phyloP scores from a whole-genome alignment of 1,284 basidiomycete species.

The Rhodotorula sp. region DNA sequence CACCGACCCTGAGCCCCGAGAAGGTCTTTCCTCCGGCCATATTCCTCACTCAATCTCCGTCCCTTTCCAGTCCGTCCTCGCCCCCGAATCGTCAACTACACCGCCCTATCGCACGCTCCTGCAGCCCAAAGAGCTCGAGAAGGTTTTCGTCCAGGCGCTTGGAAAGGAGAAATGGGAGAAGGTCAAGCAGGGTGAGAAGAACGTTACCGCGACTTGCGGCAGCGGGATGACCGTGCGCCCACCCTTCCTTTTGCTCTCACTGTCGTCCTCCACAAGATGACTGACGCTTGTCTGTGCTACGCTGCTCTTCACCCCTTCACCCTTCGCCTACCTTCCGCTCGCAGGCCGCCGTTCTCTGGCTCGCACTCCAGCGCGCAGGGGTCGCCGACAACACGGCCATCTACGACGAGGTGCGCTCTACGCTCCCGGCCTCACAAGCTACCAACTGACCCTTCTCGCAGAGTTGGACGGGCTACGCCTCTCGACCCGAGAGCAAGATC shows the following conservation, averaged over 20 bases:
- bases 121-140: constrained; percentile 58
- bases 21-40: constrained; percentile 84
- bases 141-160: constrained; percentile 62
- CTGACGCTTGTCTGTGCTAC: not conserved
- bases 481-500: constrained; percentile 63
- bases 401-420: constrained; percentile 72
- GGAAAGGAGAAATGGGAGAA: constrained; percentile 56
- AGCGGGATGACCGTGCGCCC: constrained; percentile 74
- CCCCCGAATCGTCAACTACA: constrained; percentile 50
- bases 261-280: not conserved
- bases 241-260: not conserved
- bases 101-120: constrained; percentile 64
- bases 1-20: constrained; percentile 80
- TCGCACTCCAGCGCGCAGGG: constrained; percentile 70
- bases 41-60: constrained; percentile 83
- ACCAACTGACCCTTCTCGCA: constrained; percentile 44
- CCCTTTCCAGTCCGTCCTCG: constrained; percentile 76
- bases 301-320: not conserved
- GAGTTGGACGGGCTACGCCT: constrained; percentile 83
- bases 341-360: constrained; percentile 78
- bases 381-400: constrained; percentile 59
- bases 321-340: no score
- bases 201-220: constrained; percentile 57
- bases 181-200: constrained; percentile 60
- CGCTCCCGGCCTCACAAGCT: not conserved